Conservation (phyloP, 305 asterid species). For the Solanum chacoense region DNA sequence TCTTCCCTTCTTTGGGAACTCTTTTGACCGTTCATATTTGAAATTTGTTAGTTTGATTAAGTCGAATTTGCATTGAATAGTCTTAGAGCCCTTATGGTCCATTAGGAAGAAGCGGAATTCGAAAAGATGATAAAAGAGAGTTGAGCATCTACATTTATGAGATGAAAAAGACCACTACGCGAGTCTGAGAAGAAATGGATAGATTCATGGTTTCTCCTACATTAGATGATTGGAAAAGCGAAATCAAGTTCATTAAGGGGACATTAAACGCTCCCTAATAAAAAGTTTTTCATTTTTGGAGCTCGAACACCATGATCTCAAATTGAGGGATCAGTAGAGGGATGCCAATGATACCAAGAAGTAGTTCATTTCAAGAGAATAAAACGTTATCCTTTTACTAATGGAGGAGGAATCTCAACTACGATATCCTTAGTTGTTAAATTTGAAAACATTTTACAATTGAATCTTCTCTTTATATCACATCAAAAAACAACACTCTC, state of each 20-base stretch:
- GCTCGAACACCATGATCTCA: not conserved
- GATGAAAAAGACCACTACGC: not conserved
- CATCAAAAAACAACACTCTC: not conserved
- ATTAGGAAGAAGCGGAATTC: not conserved
- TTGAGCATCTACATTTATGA: not conserved
- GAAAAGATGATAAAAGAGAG: not conserved
- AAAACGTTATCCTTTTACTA: not conserved
- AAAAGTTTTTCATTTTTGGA: not conserved
- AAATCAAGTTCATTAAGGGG: not conserved
- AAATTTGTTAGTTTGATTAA: not conserved
- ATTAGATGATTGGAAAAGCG: not conserved
- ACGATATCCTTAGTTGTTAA: not conserved
- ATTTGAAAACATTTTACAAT: not conserved
- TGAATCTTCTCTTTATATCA: not conserved
- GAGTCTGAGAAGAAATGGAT: not conserved
- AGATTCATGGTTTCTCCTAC: not conserved
- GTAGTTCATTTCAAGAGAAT: not conserved
- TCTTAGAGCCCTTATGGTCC: not conserved
- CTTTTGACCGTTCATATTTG: not conserved
- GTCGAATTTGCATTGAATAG: not conserved
- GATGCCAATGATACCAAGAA: not conserved
- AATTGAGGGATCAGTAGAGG: not conserved
- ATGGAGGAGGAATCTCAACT: not conserved
- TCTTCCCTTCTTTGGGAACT: not conserved
- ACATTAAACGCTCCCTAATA: not conserved